Base-by-base conservation (phyloP, 371 early-diverging fungal genomes). In the Phascolomyces articulosus region DNA sequence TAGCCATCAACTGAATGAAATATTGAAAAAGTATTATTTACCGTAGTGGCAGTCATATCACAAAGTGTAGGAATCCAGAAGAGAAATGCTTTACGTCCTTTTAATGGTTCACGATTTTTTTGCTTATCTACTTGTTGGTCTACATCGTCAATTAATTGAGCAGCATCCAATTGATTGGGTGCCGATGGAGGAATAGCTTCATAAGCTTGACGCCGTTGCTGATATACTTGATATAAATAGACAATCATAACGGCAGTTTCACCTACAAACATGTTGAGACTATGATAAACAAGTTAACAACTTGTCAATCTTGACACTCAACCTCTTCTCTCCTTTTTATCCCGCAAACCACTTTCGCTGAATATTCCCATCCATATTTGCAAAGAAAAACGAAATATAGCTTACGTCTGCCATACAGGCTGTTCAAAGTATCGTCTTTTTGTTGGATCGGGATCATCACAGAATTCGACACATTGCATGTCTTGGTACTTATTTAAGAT, bases 341-440 rank as follows among this genome's bases (percentile, higher is more conserved):
- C 11, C 0, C 11, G 6, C 34, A 34, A 9, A 34, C 11, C 34
- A 34, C 11, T 34, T 34, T 11, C 34, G 11, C 34, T 34, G n/a
- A n/a, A n/a, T n/a, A n/a, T n/a, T n/a, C n/a, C n/a, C n/a, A n/a
- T n/a, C n/a, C n/a, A n/a, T n/a, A n/a, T n/a, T n/a, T n/a, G n/a
- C n/a, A n/a, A 31, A 18, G 16, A 16, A 7, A 24, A 27, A 40
- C 38, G 26, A 16, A 44, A n/a, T 44, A 18, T 47, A 23, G 60
- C 65, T 74, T 77, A 82, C 82, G 96, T 96, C 85, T 98, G 97
- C 94, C 93, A 96, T 18, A 96, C 83, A n/a, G 98, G 98, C 77
- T 98, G 98, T 75, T 96, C 96, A 86, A 94, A 98, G 69, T 89
- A 84, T 53, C 86, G 73, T 47, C 84, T 81, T 24, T 90, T 85